Evolutionary conservation across 768 basidiomycete species (phyloP).

Genomic region (Sporobolomyces pararoseus): DNA sequence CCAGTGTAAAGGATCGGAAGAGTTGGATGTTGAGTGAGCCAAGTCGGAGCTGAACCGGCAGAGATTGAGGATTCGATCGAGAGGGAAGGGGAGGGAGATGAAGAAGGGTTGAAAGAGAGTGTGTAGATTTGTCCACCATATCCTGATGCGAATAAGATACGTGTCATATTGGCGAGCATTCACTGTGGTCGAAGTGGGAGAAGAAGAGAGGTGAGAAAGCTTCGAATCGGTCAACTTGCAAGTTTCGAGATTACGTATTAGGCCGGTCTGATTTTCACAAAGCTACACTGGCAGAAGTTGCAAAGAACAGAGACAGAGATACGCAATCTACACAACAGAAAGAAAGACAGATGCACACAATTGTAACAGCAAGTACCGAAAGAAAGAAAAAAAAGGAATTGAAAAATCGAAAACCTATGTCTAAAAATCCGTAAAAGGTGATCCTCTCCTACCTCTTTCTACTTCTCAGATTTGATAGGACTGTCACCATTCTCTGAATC

Average conservation of each 20-base stretch:
- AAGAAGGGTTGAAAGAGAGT: background rate
- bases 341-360: no score
- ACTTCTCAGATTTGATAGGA: background rate
- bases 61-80: background rate
- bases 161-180: background rate
- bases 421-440: no score
- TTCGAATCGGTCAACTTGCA: no score
- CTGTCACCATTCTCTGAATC: constrained; percentile 8
- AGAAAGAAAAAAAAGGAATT: no score
- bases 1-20: constrained; percentile 25
- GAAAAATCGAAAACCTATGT: no score
- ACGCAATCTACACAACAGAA: no score
- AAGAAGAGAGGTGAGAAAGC: background rate
- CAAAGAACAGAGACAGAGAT: no score
- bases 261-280: no score
- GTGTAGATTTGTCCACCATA: constrained; percentile 32
- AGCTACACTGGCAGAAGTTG: no score
- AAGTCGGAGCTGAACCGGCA: constrained; percentile 32
- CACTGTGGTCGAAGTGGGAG: background rate
- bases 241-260: no score
- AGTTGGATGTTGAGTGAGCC: background rate
- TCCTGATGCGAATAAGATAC: constrained; percentile 17
- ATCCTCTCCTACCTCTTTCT: no score
- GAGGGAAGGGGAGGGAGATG: background rate
- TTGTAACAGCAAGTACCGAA: no score